Conservation (phyloP, 2,329 filamentous ascomycete genomes). For the Colletotrichum tamarilloi region DNA sequence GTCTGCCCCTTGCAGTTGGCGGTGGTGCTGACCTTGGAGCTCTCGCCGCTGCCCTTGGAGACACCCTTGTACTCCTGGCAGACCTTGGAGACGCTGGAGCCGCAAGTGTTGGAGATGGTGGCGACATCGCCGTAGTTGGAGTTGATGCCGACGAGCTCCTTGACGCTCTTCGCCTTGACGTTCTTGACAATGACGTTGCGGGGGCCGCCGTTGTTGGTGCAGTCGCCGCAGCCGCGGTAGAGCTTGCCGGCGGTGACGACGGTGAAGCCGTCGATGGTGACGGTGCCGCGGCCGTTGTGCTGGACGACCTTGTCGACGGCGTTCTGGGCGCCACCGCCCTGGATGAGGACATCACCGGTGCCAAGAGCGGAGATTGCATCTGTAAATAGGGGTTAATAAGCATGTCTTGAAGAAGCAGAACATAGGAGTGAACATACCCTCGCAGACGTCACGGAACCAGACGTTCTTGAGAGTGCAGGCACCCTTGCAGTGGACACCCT, state of each 20-base stretch:
- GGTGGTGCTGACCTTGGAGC: conserved; percentile 35
- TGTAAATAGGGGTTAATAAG: not conserved
- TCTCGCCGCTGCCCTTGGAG: conserved; percentile 28
- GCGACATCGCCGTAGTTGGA: conserved; percentile 47
- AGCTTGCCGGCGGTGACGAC: conserved; percentile 55
- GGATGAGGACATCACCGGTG: conserved; percentile 37
- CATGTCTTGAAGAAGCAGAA: rapidly evolving
- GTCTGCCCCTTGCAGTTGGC: conserved; percentile 36
- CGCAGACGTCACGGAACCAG: conserved; percentile 53
- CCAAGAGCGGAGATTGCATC: conserved; percentile 34
- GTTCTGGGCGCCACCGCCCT: conserved; percentile 47
- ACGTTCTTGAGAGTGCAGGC: conserved; percentile 53
- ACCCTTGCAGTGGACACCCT: conserved; percentile 63
- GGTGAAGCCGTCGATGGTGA: conserved; percentile 46
- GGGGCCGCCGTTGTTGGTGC: conserved; percentile 40
- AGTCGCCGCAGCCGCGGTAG: conserved; percentile 58
- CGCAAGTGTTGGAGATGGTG: conserved; percentile 38
- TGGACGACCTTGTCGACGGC: conserved; percentile 48
- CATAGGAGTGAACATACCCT: conserved; percentile 37
- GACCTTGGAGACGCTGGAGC: conserved; percentile 34
- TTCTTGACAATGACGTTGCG: conserved; percentile 35
- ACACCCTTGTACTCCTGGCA: conserved; percentile 38
- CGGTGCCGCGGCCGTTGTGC: conserved; percentile 48
- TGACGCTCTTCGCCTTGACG: conserved; percentile 32
- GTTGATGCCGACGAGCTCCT: conserved; percentile 55